phyloP scores from a whole-genome alignment of 208 protist species.

The Histomonas meleagridis region DNA sequence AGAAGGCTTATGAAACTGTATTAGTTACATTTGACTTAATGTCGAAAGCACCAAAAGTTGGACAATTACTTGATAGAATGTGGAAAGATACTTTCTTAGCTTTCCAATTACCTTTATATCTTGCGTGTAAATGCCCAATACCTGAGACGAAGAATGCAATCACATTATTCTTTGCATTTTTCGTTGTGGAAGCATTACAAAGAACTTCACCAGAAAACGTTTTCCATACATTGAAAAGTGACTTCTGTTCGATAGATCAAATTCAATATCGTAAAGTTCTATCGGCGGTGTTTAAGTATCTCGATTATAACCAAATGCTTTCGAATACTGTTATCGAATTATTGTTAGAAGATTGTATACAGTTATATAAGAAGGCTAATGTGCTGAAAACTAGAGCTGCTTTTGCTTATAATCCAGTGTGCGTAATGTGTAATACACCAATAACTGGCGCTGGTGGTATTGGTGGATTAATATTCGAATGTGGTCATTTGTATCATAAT shows the following conservation, averaged over 20 bases:
- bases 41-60: not conserved
- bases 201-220: not conserved
- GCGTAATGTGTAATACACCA: not conserved
- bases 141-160: not conserved
- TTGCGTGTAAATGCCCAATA: too few species aligned
- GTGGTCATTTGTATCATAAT: not conserved
- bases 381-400: not conserved
- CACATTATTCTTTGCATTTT: not conserved
- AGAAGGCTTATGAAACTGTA: not conserved
- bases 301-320: slow-evolving; percentile 20
- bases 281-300: not conserved
- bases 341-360: not conserved
- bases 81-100: slow-evolving; percentile 1
- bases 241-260: not conserved
- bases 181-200: not conserved
- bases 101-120: not conserved
- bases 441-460: not conserved
- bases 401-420: not conserved
- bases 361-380: not conserved
- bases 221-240: not conserved
- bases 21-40: not conserved
- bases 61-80: not conserved
- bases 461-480: not conserved
- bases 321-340: not conserved
- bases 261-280: not conserved